Conservation (phyloP, 2,329 filamentous ascomycete genomes). For the Didymella sp. region DNA sequence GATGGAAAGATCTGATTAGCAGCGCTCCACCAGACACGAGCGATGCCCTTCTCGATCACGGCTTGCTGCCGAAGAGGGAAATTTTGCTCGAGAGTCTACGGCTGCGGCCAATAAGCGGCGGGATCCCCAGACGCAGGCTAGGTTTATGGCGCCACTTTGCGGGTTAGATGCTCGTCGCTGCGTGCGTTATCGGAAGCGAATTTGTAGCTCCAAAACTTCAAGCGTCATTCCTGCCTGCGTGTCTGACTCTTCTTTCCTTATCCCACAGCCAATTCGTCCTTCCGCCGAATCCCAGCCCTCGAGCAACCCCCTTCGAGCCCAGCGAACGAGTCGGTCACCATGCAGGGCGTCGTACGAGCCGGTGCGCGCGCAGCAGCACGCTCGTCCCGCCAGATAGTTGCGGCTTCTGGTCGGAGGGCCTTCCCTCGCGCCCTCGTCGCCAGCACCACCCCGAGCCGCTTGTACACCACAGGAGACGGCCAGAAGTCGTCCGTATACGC, state of each 20-base stretch:
- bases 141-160: conserved; percentile 29
- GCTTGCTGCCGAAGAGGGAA: conserved; percentile 20
- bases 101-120: conserved; percentile 25
- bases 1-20: conserved; percentile 23
- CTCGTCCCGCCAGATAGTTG: conserved; percentile 45
- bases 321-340: conserved; percentile 39
- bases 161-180: conserved; percentile 26
- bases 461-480: conserved; percentile 45
- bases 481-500: conserved; percentile 56
- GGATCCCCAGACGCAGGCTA: conserved; percentile 27
- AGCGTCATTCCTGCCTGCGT: conserved; percentile 29
- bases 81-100: conserved; percentile 10
- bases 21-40: conserved; percentile 15
- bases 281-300: conserved; percentile 23
- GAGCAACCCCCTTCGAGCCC: conserved; percentile 32
- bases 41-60: conserved; percentile 19
- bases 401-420: conserved; percentile 33
- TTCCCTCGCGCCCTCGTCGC: conserved; percentile 45
- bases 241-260: conserved; percentile 25
- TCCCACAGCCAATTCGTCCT: conserved; percentile 31
- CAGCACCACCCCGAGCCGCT: conserved; percentile 36
- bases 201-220: conserved; percentile 30
- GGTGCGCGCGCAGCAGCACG: conserved; percentile 48
- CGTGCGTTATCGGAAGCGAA: conserved; percentile 46
- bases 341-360: conserved; percentile 50